phyloP scores from a whole-genome alignment of 2,329 filamentous ascomycete genomes.

The Fusarium gaditjirri region DNA sequence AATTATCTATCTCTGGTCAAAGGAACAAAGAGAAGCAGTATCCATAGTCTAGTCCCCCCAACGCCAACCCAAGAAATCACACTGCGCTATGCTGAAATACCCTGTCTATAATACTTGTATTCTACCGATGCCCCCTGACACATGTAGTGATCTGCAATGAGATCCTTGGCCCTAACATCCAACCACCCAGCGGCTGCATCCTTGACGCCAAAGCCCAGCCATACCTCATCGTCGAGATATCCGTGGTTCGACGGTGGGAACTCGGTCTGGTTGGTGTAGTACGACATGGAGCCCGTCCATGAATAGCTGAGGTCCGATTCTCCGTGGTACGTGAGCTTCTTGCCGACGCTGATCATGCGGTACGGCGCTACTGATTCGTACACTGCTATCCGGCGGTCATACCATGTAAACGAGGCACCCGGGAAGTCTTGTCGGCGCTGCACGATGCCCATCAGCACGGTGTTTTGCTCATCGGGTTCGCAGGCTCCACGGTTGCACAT shows the following conservation, averaged over 20 bases:
- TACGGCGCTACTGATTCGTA: conserved; percentile 33
- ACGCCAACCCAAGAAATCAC: conserved; percentile 9
- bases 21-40: background rate
- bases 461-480: conserved; percentile 28
- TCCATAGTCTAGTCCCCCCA: background rate
- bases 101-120: conserved; percentile 31
- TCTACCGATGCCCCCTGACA: conserved; percentile 26
- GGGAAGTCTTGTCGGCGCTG: conserved; percentile 34
- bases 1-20: background rate
- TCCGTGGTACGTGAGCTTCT: conserved; percentile 38
- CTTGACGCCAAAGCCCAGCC: conserved; percentile 38
- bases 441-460: conserved; percentile 35
- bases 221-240: conserved; percentile 37
- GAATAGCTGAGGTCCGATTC: conserved; percentile 28
- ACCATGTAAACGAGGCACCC: conserved; percentile 18
- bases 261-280: conserved; percentile 22
- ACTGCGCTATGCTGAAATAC: conserved; percentile 12
- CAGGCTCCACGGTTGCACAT: conserved; percentile 35
- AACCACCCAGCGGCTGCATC: conserved; percentile 38
- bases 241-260: conserved; percentile 30
- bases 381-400: conserved; percentile 34
- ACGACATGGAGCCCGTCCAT: conserved; percentile 38
- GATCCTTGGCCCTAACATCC: conserved; percentile 33
- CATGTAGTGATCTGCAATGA: conserved; percentile 35
- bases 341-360: conserved; percentile 39